Conservation (phyloP, 1,139 yeast species). For the Lodderomyces beijingensis region DNA sequence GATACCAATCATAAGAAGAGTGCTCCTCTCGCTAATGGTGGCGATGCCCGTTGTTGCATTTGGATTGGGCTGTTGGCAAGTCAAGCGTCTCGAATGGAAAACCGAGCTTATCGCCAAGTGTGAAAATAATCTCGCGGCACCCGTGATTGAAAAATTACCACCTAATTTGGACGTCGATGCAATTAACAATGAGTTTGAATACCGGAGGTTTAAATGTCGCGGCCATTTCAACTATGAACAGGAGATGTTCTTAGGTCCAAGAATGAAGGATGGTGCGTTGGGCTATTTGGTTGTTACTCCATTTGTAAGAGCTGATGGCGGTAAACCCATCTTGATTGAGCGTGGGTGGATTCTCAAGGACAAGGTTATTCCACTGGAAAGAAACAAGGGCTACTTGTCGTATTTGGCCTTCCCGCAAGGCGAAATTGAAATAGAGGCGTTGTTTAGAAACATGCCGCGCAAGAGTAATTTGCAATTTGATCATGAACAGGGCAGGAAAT, state of each 20-base stretch:
- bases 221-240: constrained; percentile 82
- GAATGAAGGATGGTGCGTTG: constrained; percentile 66
- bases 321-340: constrained; percentile 67
- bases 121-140: constrained; percentile 73
- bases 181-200: constrained; percentile 62
- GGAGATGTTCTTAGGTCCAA: constrained; percentile 91
- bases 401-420: constrained; percentile 74
- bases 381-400: constrained; percentile 46
- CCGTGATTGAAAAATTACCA: constrained; percentile 68
- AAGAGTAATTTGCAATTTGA: constrained; percentile 74
- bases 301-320: constrained; percentile 69
- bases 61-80: constrained; percentile 92
- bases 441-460: constrained; percentile 67
- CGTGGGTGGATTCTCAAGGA: constrained; percentile 91
- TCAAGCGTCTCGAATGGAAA: constrained; percentile 82
- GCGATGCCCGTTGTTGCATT: constrained; percentile 89
- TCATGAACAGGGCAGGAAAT: constrained; percentile 59
- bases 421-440: constrained; percentile 66
- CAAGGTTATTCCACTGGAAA: constrained; percentile 57
- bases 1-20: constrained; percentile 38
- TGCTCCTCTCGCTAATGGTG: constrained; percentile 56
- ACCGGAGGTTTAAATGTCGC: constrained; percentile 64
- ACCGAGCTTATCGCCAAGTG: constrained; percentile 75
- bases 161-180: constrained; percentile 51
- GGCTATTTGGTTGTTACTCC: constrained; percentile 87